Base-by-base conservation (phyloP, 257 asterid genomes). In the Ehretia macrophylla region DNA sequence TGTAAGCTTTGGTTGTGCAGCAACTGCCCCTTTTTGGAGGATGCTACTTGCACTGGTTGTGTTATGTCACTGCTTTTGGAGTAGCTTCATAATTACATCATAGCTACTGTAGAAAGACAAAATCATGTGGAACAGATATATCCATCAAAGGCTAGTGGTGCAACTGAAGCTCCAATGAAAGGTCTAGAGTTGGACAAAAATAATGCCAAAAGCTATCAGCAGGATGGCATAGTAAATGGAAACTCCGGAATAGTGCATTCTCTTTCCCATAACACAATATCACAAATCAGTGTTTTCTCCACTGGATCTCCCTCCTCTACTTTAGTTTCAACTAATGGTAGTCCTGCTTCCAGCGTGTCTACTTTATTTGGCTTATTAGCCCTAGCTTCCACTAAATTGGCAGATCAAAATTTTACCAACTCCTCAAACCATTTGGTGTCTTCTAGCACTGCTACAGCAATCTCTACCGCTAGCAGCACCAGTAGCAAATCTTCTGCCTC, bases 21-120 rank as follows among this genome's bases (percentile, higher is more conserved):
- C 58, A 62, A 61, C 58, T 89, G 99, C 71, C 97, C 84, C 8
- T 93, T 93, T 83, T 74, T 77, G 38, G 77, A 75, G 49, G 86
- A 76, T 70, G 81, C 80, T 27, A 47, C 71, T 78, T 50, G 88
- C 40, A 59, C 84, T 78, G 87, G 85, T 57, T 70, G 59, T 58
- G 76, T 79, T 59, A 83, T 79, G 21, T 48, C 71, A 59, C 49
- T 78, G 75, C 88, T 93, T 51, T 62, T 89, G 60, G 84, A 81
- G 64, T 76, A 79, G 57, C 86, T 93, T 59, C 75, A 68, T 72
- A 79, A 68, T 65, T 79, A 71, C 73, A 62, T 69, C 23, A 58
- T 37, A 63, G 72, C 81, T 23, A 65, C 45, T 52, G 69, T 64
- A 54, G 67, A 50, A 71, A 59, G 61, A 17, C 79, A 61, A 63